These are phyloP conservation scores for Ustilago cynodontis DNA, from an alignment of 1,284 basidiomycete genomes.

Conservation along the genomic window DNA sequence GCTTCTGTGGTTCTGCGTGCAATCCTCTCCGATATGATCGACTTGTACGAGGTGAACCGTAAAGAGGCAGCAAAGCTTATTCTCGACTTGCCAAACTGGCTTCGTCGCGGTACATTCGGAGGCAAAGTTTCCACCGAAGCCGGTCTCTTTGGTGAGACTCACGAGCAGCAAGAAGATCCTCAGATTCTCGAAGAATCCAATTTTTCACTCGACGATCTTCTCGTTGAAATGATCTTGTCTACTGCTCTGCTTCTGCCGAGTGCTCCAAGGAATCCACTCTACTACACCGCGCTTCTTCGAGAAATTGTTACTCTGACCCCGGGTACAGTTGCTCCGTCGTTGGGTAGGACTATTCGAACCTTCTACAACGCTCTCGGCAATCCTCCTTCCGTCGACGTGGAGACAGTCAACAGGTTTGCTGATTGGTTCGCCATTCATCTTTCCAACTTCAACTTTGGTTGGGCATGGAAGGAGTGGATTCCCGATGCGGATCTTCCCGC, in stretches of 20 bases:
- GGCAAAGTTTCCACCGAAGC: slow-evolving; percentile 45
- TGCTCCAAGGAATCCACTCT: slow-evolving; percentile 79
- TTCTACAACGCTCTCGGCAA: slow-evolving; percentile 74
- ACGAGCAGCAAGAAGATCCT: slow-evolving; percentile 22
- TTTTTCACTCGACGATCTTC: slow-evolving; percentile 64
- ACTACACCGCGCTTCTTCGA: slow-evolving; percentile 88
- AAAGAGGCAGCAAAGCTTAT: slow-evolving; percentile 92
- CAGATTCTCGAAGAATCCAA: slow-evolving; percentile 51
- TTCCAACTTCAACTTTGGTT: slow-evolving; percentile 97
- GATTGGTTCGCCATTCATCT: slow-evolving; percentile 98
- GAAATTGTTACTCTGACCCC: slow-evolving; percentile 94
- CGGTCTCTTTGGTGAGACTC: slow-evolving; percentile 62
- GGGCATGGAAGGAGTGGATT: slow-evolving; percentile 99
- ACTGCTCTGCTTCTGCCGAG: slow-evolving; percentile 82
- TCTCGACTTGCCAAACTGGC: slow-evolving; percentile 88
- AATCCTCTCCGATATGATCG: slow-evolving; percentile 83
- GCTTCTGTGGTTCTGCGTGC: slow-evolving; percentile 84
- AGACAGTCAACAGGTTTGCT: slow-evolving; percentile 82
- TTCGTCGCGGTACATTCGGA: slow-evolving; percentile 79
- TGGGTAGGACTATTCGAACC: slow-evolving; percentile 92
- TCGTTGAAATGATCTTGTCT: slow-evolving; percentile 78
- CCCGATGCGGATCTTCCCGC: slow-evolving; percentile 80
- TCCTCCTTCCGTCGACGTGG: slow-evolving; percentile 77
- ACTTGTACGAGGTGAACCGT: slow-evolving; percentile 94
- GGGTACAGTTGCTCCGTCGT: slow-evolving; percentile 90